Base-by-base conservation (phyloP, 1,284 basidiomycete species). In the Prillingera fragicola region DNA sequence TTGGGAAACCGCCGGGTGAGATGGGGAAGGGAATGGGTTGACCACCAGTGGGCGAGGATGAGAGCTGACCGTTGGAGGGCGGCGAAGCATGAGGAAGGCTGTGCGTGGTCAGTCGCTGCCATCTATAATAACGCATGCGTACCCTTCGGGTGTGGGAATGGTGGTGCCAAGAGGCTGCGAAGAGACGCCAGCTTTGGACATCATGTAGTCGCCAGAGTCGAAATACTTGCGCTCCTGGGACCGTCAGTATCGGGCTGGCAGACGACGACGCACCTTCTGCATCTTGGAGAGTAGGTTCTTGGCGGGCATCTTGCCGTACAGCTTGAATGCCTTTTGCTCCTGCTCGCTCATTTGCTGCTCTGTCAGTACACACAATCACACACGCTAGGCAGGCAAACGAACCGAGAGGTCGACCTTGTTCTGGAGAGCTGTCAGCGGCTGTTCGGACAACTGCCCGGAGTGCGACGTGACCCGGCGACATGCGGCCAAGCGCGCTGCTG, bases 61-160 rank as follows among this genome's bases (percentile, higher is more conserved):
- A 60, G 26, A 69, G 60, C 23, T 56, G 60, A 19, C 58, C 57
- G 37, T 52, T 51, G 43, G 50, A 41, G n/a, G 67, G 65, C 14
- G 65, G 67, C 15, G 67, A 67, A 10, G 65, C 69, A 56, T 72
- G 70, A 3, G 65, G 70, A 27, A 72, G 58, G 25, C 69, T 70
- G 54, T 9, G 17, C n/a, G 28, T 28, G n/a, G 34, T 14, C 33
- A 28, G 23, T 24, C 14, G 18, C 15, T 25, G 28, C 17, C 9
- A 33, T 12, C 18, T 17, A 15, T n/a, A 21, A 9, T 18, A 25
- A 12, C 5, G 19, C 14, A 13, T 12, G 14, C 23, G 6, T 64
- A 90, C 88, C 87, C 88, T 74, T 95, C 87, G 23, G 91, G 90
- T 69, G 87, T 92, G 19, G 91, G 91, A 58, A 95, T 95, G 36